Percentiles rank a stretch among this genome's conserved stretches.
These are phyloP conservation scores for Delitschia confertaspora DNA, from an alignment of 495 filamentous ascomycete species.

Conservation along the genomic window DNA sequence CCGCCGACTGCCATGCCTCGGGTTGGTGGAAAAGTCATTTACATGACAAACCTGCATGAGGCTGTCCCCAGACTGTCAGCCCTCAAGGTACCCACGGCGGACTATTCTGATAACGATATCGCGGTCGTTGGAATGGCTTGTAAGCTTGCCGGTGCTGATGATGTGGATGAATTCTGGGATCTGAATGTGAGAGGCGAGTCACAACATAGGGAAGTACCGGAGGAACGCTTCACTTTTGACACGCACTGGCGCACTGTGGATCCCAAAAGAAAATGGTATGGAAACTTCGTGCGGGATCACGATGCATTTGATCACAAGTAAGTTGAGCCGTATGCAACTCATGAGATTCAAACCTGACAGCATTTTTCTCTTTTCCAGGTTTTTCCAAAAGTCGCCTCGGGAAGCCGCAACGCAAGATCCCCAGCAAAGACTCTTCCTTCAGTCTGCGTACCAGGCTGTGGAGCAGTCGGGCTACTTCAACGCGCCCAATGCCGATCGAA, in stretches of 20 bases:
- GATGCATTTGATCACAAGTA: slow-evolving; percentile 16
- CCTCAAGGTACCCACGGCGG: background rate
- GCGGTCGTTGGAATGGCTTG: slow-evolving; percentile 47
- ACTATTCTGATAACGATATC: slow-evolving; percentile 34
- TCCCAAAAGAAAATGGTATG: slow-evolving; percentile 36
- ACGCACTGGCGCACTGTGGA: slow-evolving; percentile 25
- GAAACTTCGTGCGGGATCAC: slow-evolving; percentile 5
- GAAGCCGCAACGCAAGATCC: slow-evolving; percentile 13
- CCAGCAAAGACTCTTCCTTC: slow-evolving; percentile 6
- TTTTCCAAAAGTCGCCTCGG: slow-evolving; percentile 11
- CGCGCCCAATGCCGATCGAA: background rate
- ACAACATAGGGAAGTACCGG: slow-evolving; percentile 37
- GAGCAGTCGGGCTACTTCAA: slow-evolving; percentile 5
- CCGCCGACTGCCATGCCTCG: too few relatives aligned
- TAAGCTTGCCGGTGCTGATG: slow-evolving; percentile 42
- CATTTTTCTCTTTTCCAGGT: too few relatives aligned
- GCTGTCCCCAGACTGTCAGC: too few relatives aligned
- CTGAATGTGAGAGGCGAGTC: slow-evolving; percentile 38
- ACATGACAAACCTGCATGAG: too few relatives aligned
- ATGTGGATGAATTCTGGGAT: slow-evolving; percentile 41
- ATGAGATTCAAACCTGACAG: too few relatives aligned
- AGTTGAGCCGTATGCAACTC: too few relatives aligned
- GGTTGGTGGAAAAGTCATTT: too few relatives aligned
- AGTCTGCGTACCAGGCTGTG: slow-evolving; percentile 9
- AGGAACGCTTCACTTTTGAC: slow-evolving; percentile 35